phyloP scores from a whole-genome alignment of 345 rosid genomes.

The Stellera chamaejasme region DNA sequence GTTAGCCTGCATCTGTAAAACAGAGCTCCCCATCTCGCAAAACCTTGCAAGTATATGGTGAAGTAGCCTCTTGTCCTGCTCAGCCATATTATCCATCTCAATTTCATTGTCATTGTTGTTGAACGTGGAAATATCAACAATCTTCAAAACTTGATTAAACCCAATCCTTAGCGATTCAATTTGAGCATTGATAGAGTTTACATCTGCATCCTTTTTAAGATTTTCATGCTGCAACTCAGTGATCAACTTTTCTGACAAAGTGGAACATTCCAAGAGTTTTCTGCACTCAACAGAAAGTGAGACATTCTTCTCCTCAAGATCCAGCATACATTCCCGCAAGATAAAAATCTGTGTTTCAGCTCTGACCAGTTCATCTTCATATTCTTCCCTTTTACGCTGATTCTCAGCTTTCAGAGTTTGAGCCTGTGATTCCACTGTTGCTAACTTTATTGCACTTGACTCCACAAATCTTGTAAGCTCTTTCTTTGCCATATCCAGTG shows the following conservation, averaged over 20 bases:
- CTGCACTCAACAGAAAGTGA: conserved; percentile 46
- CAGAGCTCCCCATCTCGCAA: conserved; percentile 43
- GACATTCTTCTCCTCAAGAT: conserved; percentile 51
- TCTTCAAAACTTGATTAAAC: conserved; percentile 40
- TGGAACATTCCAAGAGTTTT: conserved; percentile 46
- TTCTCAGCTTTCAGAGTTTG: conserved; percentile 45
- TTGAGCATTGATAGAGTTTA: conserved; percentile 45
- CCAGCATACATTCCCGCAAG: conserved; percentile 55
- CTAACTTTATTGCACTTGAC: conserved; percentile 31
- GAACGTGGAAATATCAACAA: conserved; percentile 33
- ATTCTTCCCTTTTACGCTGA: conserved; percentile 45
- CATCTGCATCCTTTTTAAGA: conserved; percentile 39
- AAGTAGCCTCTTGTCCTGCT: conserved; percentile 33
- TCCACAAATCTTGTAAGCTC: conserved; percentile 42
- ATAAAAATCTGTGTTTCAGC: conserved; percentile 60
- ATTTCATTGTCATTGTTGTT: conserved; percentile 24
- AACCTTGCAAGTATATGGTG: conserved; percentile 35
- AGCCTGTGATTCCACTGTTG: conserved; percentile 50
- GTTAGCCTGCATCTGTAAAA: conserved; percentile 41
- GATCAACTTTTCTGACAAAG: conserved; percentile 48
- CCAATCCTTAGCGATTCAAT: conserved; percentile 43
- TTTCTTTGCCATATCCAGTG: conserved; percentile 43
- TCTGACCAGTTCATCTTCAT: conserved; percentile 61
- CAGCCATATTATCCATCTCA: conserved; percentile 25
- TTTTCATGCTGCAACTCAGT: conserved; percentile 50